Conservation (phyloP, 495 filamentous ascomycete genomes). For the Talaromyces wortmannii region DNA sequence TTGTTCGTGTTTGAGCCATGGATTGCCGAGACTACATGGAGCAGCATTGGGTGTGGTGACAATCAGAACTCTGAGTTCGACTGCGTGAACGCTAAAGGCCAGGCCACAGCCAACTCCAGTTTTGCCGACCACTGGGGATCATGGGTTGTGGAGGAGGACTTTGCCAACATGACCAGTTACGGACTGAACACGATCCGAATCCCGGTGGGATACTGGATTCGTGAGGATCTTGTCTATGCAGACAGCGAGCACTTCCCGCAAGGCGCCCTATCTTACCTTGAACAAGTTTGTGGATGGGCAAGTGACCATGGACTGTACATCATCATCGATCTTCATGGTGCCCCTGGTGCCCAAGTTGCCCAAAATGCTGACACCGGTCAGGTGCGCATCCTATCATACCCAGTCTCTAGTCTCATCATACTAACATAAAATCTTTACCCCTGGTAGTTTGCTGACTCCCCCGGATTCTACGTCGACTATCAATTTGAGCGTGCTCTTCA, state of each 20-base stretch:
- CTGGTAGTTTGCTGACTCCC: slow-evolving; percentile 18
- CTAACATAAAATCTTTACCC: background rate
- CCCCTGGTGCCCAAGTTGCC: slow-evolving; percentile 48
- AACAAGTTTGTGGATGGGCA: slow-evolving; percentile 49
- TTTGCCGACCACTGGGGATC: slow-evolving; percentile 53
- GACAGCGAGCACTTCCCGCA: slow-evolving; percentile 50
- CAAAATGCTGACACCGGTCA: slow-evolving; percentile 51
- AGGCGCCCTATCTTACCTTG: slow-evolving; percentile 47
- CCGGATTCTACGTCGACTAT: slow-evolving; percentile 49
- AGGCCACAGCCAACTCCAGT: slow-evolving; percentile 41
- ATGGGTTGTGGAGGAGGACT: slow-evolving; percentile 52
- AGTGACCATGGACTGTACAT: slow-evolving; percentile 50
- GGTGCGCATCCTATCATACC: slow-evolving; percentile 11
- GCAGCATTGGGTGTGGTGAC: slow-evolving; percentile 45
- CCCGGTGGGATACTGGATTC: slow-evolving; percentile 58
- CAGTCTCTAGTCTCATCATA: background rate
- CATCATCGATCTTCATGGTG: slow-evolving; percentile 60
- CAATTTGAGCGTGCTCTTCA: slow-evolving; percentile 51
- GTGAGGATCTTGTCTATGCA: slow-evolving; percentile 46
- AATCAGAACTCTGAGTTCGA: slow-evolving; percentile 45
- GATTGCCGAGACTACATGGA: slow-evolving; percentile 46
- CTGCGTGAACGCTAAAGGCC: slow-evolving; percentile 48
- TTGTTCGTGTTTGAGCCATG: slow-evolving; percentile 56
- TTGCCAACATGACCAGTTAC: slow-evolving; percentile 42
- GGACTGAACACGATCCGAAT: slow-evolving; percentile 58